Evolutionary conservation across 140 eudicot genomes (phyloP), one percentile per base, ranked within the genome.

Genomic region (Erigeron philadelphicus): DNA sequence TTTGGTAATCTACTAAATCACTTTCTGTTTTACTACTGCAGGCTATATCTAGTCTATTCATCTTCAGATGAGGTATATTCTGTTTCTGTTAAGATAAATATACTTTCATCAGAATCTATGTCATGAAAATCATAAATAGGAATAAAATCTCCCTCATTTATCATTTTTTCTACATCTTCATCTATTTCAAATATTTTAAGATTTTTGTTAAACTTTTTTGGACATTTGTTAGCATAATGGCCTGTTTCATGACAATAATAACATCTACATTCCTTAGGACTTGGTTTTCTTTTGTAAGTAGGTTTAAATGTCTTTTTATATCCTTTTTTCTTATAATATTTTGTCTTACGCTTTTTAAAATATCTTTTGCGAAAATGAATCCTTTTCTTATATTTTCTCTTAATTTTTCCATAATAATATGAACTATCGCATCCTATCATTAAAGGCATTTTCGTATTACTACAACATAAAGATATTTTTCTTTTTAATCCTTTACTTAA

Each of bases 271-370:
- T 16, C 35, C 3, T 56, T 56, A 56, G 40, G 62, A 6, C 10
- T 10, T 56, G 19, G 4, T 9, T 56, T 56, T 13, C 40, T 56
- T 9, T 4, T 56, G 3, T 17, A 56, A 9, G 72, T 52, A 18
- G 47, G 19, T 45, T 66, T 66, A 13, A 8, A 19, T 1, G 43
- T 25, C 3, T 66, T 13, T 13, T 13, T 47, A 7, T 9, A 66
- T 31, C 49, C 49, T 0, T 68, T 68, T 52, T 68, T 68, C 11
- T 67, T 68, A 35, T 31, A 68, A 38, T 68, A 68, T 13, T 3
- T 35, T 25, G 62, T 68, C 16, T 52, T 52, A 5, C 50, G 9
- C 18, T 7, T 47, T 23, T 66, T 47, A 66, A 66, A 66, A 5
- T 21, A 47, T 66, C 43, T 66, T 42, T 23, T 66, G 10, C n/a